Evolutionary conservation across 331 rosid species (phyloP), one percentile per base, ranked within the genome.

Genomic region (Acacia concinna): DNA sequence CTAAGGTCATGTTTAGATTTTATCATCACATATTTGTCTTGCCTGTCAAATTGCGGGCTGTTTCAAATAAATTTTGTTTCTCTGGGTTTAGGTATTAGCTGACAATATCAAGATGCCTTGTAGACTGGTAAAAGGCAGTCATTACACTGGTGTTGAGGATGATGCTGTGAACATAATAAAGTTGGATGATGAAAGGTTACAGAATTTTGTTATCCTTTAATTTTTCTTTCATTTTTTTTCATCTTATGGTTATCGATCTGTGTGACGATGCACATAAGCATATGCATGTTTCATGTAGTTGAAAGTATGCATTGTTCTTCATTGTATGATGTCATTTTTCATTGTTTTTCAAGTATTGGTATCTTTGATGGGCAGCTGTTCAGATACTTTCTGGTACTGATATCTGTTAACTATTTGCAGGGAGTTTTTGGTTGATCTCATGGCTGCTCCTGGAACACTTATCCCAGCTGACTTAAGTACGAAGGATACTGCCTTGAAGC

Each of bases 361-460:
- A 65, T 64, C 56, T 74, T 59, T 73, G 13, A 31, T 47, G 21
- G 32, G 35, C 9, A 12, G 44, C 64, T 31, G 47, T 34, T 11
- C 62, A n/a, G 62, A 32, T 72, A 43, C 28, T 47, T 18, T 76
- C 41, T 81, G 74, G 43, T 75, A 75, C 77, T 91, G 74, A 85
- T 82, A 73, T 83, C 12, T 78, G 72, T 57, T 76, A 86, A 84
- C 52, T 85, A 71, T 73, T 83, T 86, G 82, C 93, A 96, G 99
- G 92, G 99, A 96, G 85, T 93, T 91, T 90, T 86, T 96, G 88
- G 97, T 96, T 86, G 99, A 96, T 90, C 97, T 96, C 80, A 96
- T 96, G 99, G 97, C 92, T 81, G 98, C 92, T 71, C 99, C 99
- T 73, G 99, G 99, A 86, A 89, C 95, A 25, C 95, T 96, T 64